These are phyloP conservation scores for Podospora comata DNA, from an alignment of 495 filamentous ascomycete genomes.

Conservation along the genomic window DNA sequence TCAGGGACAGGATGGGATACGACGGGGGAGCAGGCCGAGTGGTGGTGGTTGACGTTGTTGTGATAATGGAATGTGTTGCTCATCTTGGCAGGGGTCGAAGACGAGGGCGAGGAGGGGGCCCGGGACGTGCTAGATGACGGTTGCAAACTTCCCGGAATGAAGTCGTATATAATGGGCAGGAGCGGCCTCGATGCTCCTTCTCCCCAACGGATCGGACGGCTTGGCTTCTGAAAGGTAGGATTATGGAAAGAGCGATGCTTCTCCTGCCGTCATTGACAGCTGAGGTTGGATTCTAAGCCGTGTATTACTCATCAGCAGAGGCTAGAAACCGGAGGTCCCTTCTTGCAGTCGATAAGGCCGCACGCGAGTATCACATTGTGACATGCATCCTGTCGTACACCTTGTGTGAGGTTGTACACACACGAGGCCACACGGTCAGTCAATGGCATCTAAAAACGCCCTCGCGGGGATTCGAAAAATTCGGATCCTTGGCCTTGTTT, in stretches of 20 bases:
- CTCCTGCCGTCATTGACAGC: neutral
- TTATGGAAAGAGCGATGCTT: neutral
- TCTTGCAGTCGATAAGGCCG: neutral
- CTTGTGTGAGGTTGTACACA: neutral
- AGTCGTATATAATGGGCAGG: neutral
- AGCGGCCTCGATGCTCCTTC: neutral
- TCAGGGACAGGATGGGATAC: neutral
- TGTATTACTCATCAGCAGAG: neutral
- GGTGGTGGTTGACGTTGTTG: neutral
- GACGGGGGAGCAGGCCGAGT: neutral
- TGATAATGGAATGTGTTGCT: neutral
- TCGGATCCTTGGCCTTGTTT: neutral
- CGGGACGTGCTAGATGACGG: neutral
- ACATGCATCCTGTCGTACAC: neutral
- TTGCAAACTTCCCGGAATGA: neutral
- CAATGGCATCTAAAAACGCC: neutral
- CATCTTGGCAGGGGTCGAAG: neutral
- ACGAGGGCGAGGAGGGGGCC: neutral
- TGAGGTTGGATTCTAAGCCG: neutral
- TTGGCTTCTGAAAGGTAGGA: neutral
- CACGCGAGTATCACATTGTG: neutral
- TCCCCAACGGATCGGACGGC: neutral
- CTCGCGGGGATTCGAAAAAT: neutral
- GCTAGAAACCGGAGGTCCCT: neutral
- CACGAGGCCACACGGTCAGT: neutral